Evolutionary conservation across 768 basidiomycete genomes (phyloP).

Genomic region (Fomitopsis pulvina): DNA sequence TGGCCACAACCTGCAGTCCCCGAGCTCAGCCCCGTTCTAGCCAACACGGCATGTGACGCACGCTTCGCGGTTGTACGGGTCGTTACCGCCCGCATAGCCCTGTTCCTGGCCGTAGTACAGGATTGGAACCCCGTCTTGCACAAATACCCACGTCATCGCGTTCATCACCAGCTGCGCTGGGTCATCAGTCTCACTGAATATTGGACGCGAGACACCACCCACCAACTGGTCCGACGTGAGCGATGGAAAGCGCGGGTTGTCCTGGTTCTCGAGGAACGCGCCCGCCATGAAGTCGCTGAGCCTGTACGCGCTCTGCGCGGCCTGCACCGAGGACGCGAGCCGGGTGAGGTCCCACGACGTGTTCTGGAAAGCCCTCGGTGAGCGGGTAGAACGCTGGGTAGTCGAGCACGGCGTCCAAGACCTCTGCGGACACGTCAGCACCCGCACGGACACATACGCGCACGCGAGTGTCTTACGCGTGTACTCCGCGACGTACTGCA

Average conservation of each 20-base stretch:
- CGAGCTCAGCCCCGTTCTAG: background rate
- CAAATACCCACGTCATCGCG: conserved; percentile 43
- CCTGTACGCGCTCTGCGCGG: conserved; percentile 31
- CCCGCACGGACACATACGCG: background rate
- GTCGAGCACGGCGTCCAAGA: conserved; percentile 39
- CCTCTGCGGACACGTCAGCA: conserved; percentile 22
- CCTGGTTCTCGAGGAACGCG: conserved; percentile 50
- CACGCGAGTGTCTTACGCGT: conserved; percentile 28
- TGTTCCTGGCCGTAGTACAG: conserved; percentile 52
- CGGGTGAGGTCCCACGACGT: conserved; percentile 27
- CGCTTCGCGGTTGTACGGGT: conserved; percentile 48
- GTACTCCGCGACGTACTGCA: conserved; percentile 32
- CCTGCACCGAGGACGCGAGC: conserved; percentile 21
- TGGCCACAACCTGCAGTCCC: conserved; percentile 48
- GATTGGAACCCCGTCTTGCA: conserved; percentile 45
- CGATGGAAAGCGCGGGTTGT: conserved; percentile 42
- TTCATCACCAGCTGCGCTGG: conserved; percentile 33
- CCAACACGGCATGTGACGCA: conserved; percentile 16
- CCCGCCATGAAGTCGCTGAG: conserved; percentile 35
- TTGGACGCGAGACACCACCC: conserved; percentile 10
- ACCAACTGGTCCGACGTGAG: conserved; percentile 36
- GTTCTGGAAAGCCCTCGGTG: conserved; percentile 31
- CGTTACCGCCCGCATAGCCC: conserved; percentile 36
- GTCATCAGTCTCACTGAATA: background rate
- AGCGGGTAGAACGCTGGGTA: conserved; percentile 44